Conservation (phyloP, 768 basidiomycete species). For the Naganishia friedmannii region DNA sequence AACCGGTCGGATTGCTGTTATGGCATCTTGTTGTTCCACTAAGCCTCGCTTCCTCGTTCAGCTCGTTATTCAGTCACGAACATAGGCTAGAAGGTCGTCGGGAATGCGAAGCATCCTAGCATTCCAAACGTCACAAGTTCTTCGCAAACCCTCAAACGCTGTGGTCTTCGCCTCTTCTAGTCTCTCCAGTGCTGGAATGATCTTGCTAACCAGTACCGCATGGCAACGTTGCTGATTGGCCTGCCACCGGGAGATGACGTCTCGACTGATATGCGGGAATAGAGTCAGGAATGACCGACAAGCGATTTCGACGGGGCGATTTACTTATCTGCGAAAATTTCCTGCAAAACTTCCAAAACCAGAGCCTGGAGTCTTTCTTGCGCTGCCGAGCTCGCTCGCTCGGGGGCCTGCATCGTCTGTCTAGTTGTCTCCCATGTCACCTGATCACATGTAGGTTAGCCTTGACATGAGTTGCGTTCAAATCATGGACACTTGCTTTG, state of each 20-base stretch:
- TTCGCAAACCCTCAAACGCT: not conserved
- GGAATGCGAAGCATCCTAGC: conserved; percentile 4
- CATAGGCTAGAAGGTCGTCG: not conserved
- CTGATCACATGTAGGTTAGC: not conserved
- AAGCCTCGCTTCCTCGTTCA: not conserved
- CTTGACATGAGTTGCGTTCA: not conserved
- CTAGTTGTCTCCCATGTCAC: not conserved
- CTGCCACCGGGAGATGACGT: not conserved
- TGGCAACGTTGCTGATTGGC: conserved; percentile 5
- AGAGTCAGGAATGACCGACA: too few species aligned
- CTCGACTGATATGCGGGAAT: not conserved
- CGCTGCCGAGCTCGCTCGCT: not conserved
- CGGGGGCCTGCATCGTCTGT: not conserved
- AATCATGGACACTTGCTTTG: not conserved
- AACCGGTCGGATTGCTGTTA: not conserved
- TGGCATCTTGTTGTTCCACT: not conserved
- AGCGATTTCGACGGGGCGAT: not conserved
- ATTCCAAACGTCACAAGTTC: not conserved
- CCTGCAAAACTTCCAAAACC: not conserved
- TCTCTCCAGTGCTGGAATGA: not conserved
- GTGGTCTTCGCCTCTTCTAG: not conserved
- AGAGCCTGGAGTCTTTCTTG: conserved; percentile 17
- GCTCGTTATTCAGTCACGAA: not conserved
- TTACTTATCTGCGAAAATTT: not conserved
- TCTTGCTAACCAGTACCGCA: not conserved